Evolutionary conservation across 176 grass and related monocot genomes (phyloP).

Genomic region (Musa troglodytarum): DNA sequence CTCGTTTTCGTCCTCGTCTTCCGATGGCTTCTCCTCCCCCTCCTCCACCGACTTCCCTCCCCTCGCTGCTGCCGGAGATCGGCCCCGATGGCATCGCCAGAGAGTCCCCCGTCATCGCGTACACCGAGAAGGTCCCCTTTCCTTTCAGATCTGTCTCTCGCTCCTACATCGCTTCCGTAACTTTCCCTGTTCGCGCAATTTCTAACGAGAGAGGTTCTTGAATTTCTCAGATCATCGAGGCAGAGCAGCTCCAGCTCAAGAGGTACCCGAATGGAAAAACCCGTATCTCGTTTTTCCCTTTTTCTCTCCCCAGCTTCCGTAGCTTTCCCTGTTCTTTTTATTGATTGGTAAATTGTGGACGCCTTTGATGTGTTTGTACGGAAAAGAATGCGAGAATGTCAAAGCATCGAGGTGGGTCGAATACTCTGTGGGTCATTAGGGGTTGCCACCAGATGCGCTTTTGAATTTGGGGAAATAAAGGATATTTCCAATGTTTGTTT

Average conservation of each 20-base stretch:
- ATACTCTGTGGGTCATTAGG: not conserved
- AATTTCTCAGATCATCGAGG: slow-evolving; percentile 49
- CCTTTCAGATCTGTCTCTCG: slow-evolving; percentile 7
- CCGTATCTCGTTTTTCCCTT: slow-evolving; percentile 1
- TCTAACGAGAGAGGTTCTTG: not conserved
- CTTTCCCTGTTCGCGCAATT: not conserved
- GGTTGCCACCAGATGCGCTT: not conserved
- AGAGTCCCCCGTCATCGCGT: slow-evolving; percentile 72
- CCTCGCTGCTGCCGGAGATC: slow-evolving; percentile 54
- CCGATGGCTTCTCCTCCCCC: slow-evolving; percentile 5
- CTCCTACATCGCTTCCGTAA: not conserved
- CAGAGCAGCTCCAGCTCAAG: slow-evolving; percentile 85
- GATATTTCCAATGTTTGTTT: no score
- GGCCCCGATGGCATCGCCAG: slow-evolving; percentile 73
- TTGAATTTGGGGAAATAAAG: not conserved
- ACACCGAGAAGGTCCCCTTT: slow-evolving; percentile 70
- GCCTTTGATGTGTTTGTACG: not conserved
- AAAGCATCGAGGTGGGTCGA: not conserved
- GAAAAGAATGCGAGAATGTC: not conserved
- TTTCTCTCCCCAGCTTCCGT: slow-evolving; percentile 3
- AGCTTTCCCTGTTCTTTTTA: slow-evolving; percentile 20
- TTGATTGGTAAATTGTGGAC: not conserved
- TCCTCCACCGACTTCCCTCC: slow-evolving; percentile 20
- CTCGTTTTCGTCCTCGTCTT: not conserved
- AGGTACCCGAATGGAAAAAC: slow-evolving; percentile 38